Conservation (phyloP, 1,284 basidiomycete genomes). For the Austropuccinia psidii region DNA sequence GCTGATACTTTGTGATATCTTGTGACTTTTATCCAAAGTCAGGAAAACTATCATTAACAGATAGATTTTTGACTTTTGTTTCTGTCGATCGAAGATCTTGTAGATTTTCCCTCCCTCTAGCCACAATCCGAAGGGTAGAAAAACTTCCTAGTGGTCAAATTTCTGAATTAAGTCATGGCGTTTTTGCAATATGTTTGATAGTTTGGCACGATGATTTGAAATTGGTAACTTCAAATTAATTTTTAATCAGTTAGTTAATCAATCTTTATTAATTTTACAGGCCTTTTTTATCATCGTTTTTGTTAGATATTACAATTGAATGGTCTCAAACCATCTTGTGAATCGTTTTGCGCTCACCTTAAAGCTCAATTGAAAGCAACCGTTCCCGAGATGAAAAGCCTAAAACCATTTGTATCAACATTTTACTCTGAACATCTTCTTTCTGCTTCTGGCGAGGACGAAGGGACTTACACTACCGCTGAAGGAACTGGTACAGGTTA, state of each 20-base stretch:
- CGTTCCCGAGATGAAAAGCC: slow-evolving; percentile 77
- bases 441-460: slow-evolving; percentile 47
- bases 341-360: slow-evolving; percentile 82
- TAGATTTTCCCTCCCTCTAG: slow-evolving; percentile 81
- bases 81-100: slow-evolving; percentile 88
- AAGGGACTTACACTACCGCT: slow-evolving; percentile 41
- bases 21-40: slow-evolving; percentile 58
- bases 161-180: slow-evolving; percentile 65
- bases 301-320: slow-evolving; percentile 85
- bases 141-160: slow-evolving; percentile 58
- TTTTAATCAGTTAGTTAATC: neutral
- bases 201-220: slow-evolving; percentile 86
- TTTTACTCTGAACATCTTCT: slow-evolving; percentile 91
- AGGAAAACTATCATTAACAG: slow-evolving; percentile 79
- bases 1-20: neutral
- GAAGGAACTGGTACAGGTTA: slow-evolving; percentile 50
- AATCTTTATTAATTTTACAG: neutral
- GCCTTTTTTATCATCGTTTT: neutral
- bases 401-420: slow-evolving; percentile 82
- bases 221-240: slow-evolving; percentile 56
- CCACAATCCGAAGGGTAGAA: slow-evolving; percentile 90
- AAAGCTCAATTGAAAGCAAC: slow-evolving; percentile 84
- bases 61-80: slow-evolving; percentile 82
- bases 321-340: slow-evolving; percentile 87
- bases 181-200: slow-evolving; percentile 87